A percentile compares a stretch with the other conserved stretches of the same genome.
Evolutionary conservation across 2,329 filamentous ascomycete species (phyloP).

Genomic region (Tolypocladium cylindrosporum): DNA sequence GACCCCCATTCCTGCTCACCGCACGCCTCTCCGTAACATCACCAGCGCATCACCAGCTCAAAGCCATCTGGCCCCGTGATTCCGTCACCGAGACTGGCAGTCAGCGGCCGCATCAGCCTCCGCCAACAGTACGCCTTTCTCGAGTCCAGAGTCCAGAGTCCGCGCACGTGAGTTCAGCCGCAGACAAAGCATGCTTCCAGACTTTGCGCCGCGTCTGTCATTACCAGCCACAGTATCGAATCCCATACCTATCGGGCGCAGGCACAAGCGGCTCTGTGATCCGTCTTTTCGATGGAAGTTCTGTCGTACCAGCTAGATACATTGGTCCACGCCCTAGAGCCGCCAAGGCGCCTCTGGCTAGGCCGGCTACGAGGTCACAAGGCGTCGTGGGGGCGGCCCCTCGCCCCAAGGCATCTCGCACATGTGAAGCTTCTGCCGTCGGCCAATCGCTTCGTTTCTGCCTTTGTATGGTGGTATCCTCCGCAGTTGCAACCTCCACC

Average conservation of each 20-base stretch:
- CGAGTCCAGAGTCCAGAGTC: not conserved
- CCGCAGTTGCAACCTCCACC: not conserved
- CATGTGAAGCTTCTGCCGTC: not conserved
- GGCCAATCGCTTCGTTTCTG: not conserved
- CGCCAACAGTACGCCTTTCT: not conserved
- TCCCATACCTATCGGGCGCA: no score
- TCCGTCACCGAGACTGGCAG: not conserved
- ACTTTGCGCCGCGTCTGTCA: not conserved
- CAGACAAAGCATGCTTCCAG: not conserved
- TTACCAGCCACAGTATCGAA: no score
- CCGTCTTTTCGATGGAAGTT: not conserved
- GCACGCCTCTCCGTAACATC: not conserved
- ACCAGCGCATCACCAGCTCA: not conserved
- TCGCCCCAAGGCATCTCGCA: not conserved
- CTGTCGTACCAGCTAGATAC: not conserved
- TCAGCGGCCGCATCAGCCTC: not conserved
- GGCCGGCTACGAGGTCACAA: not conserved
- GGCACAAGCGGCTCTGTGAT: not conserved
- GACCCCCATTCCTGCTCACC: not conserved
- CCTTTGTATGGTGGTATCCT: not conserved
- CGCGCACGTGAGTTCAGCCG: not conserved
- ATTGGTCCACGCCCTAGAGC: not conserved
- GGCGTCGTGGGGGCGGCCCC: not conserved
- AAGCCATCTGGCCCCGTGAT: not conserved
- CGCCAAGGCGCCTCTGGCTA: not conserved